Evolutionary conservation across 2,329 filamentous ascomycete species (phyloP).

Genomic region (Aspergillus sp.): DNA sequence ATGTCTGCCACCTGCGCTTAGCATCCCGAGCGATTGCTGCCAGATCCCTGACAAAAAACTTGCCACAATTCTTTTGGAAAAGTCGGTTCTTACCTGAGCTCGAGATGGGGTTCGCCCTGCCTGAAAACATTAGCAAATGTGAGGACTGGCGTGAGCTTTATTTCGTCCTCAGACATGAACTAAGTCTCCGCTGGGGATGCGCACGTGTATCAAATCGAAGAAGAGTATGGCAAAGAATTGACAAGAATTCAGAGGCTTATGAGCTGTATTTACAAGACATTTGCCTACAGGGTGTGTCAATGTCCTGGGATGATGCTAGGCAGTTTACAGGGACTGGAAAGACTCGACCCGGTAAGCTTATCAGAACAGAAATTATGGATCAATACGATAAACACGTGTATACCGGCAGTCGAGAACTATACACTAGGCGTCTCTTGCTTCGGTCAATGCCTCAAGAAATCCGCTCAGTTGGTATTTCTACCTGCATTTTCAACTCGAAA

Average conservation of each 20-base stretch:
- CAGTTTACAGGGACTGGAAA: too few species aligned
- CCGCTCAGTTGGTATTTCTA: too few species aligned
- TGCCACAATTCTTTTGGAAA: not conserved
- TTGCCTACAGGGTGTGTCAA: not conserved
- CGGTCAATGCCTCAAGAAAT: too few species aligned
- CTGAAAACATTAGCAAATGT: not conserved
- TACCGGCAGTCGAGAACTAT: too few species aligned
- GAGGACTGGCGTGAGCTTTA: not conserved
- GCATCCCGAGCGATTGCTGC: not conserved
- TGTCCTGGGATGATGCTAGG: too few species aligned
- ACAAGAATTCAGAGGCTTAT: not conserved
- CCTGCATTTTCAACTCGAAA: too few species aligned
- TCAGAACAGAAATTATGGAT: too few species aligned
- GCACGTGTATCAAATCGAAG: not conserved
- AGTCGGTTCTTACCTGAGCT: not conserved
- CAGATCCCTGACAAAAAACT: not conserved
- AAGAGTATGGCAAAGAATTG: not conserved
- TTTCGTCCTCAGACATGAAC: not conserved
- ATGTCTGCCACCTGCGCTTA: not conserved
- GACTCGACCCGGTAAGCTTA: too few species aligned
- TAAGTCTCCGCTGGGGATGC: too few species aligned
- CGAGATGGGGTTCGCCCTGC: not conserved
- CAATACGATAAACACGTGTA: too few species aligned
- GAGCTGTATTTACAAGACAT: not conserved
- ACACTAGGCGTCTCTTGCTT: too few species aligned